These are phyloP conservation scores for Tinospora cordifolia DNA, from an alignment of 164 flowering plant genomes.

Conservation along the genomic window DNA sequence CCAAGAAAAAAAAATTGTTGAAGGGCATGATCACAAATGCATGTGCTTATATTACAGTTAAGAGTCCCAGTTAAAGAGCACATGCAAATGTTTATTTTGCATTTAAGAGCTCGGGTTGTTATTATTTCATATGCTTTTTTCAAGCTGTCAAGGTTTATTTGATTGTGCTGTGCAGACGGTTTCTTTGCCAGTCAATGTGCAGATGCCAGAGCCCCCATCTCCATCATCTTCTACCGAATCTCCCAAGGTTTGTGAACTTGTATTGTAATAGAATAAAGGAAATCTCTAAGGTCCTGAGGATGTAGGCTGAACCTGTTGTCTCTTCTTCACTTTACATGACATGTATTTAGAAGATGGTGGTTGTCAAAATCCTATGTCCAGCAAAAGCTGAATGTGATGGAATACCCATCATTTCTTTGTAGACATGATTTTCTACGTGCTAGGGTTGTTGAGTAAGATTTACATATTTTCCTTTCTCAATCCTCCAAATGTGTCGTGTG, in stretches of 20 bases:
- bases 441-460: too few relatives aligned
- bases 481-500: not conserved
- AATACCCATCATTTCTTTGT: too few relatives aligned
- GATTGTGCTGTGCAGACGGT: slow-evolving; percentile 29
- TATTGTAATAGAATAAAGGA: not conserved
- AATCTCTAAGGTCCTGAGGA: not conserved
- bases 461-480: too few relatives aligned
- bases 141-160: not conserved
- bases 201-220: slow-evolving; percentile 34
- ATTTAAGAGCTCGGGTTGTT: not conserved
- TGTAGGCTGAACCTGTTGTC: not conserved
- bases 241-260: slow-evolving; percentile 29
- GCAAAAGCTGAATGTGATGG: too few relatives aligned
- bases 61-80: too few relatives aligned
- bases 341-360: not conserved
- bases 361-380: too few relatives aligned
- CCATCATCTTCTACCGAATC: slow-evolving; percentile 40
- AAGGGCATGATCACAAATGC: too few relatives aligned
- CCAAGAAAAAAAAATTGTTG: too few relatives aligned
- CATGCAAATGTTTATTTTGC: too few relatives aligned
- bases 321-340: not conserved
- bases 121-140: not conserved
- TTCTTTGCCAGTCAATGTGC: slow-evolving; percentile 33
- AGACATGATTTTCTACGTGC: too few relatives aligned
- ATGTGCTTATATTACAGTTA: too few relatives aligned